Percentiles rank a stretch among this genome's conserved stretches.
These are phyloP conservation scores for Xylaria sp. DNA, from an alignment of 2,329 filamentous ascomycete species.

Conservation along the genomic window DNA sequence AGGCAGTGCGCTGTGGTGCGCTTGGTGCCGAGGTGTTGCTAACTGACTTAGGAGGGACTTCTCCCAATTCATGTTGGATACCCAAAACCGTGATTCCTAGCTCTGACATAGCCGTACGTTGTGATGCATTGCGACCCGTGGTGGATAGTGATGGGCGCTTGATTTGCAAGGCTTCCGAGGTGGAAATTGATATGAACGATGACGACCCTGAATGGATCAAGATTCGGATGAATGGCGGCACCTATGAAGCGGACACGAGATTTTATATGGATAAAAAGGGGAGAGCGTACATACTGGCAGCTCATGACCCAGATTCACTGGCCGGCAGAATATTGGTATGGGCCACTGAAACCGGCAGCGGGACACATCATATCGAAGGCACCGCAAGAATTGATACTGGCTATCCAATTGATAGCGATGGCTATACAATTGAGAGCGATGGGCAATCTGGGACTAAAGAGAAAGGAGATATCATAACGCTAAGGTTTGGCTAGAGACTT, in stretches of 20 bases:
- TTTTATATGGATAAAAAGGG: neutral
- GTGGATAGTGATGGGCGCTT: neutral
- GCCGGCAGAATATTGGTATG: neutral
- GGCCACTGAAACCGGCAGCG: neutral
- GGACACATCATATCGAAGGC: slow-evolving; percentile 8
- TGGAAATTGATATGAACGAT: neutral
- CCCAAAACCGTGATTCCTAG: slow-evolving; percentile 1
- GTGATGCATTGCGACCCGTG: neutral
- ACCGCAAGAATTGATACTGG: neutral
- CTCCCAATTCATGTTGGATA: slow-evolving; percentile 18
- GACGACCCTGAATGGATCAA: too few relatives aligned
- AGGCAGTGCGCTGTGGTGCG: slow-evolving; percentile 13
- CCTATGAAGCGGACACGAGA: neutral
- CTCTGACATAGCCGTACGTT: too few relatives aligned
- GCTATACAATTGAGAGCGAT: neutral
- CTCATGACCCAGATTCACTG: neutral
- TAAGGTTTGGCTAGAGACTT: neutral
- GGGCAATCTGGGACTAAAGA: neutral
- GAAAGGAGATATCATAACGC: neutral
- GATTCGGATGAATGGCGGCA: neutral
- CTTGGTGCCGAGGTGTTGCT: slow-evolving; percentile 19
- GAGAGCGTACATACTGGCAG: slow-evolving; percentile 8
- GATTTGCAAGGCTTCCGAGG: slow-evolving; percentile 1
- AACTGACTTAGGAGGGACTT: slow-evolving; percentile 15
- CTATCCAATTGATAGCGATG: neutral